A percentile compares a stretch with the other conserved stretches of the same genome.
These are phyloP conservation scores for Anacardium occidentale DNA, from an alignment of 345 rosid genomes.

Conservation along the genomic window DNA sequence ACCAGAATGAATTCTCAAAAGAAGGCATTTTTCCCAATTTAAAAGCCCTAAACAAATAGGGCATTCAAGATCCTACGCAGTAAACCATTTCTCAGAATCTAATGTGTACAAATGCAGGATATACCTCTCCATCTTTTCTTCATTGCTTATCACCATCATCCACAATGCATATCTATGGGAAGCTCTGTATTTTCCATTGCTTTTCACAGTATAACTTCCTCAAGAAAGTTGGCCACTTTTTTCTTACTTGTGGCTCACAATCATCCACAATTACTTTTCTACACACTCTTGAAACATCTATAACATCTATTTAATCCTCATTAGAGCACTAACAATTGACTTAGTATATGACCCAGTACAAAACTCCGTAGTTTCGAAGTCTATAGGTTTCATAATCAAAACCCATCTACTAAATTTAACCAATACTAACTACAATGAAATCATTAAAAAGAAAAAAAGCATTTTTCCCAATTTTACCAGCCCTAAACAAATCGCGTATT, in stretches of 20 bases:
- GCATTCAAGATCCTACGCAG: too few relatives aligned
- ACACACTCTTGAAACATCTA: neutral
- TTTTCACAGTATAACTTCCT: neutral
- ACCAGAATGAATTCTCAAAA: too few relatives aligned
- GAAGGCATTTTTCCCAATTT: too few relatives aligned
- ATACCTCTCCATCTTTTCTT: neutral
- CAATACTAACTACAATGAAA: neutral
- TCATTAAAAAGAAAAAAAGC: neutral
- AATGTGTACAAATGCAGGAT: neutral
- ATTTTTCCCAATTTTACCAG: too few relatives aligned
- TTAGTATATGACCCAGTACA: too few relatives aligned
- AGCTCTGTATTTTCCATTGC: neutral
- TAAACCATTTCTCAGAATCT: neutral
- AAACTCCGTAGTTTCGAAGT: neutral
- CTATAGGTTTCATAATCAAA: neutral
- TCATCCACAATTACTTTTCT: neutral
- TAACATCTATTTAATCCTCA: neutral
- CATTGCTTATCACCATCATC: neutral
- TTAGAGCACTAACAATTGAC: too few relatives aligned
- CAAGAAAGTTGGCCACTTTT: too few relatives aligned
- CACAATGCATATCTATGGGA: neutral
- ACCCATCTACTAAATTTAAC: neutral
- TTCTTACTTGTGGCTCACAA: too few relatives aligned
- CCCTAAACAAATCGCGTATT: neutral
- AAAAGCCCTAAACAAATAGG: too few relatives aligned